Percentiles rank a stretch among this genome's conserved stretches.
Evolutionary conservation across 192 early-diverging fungal species (phyloP).

Genomic region (Coemansia sp.): DNA sequence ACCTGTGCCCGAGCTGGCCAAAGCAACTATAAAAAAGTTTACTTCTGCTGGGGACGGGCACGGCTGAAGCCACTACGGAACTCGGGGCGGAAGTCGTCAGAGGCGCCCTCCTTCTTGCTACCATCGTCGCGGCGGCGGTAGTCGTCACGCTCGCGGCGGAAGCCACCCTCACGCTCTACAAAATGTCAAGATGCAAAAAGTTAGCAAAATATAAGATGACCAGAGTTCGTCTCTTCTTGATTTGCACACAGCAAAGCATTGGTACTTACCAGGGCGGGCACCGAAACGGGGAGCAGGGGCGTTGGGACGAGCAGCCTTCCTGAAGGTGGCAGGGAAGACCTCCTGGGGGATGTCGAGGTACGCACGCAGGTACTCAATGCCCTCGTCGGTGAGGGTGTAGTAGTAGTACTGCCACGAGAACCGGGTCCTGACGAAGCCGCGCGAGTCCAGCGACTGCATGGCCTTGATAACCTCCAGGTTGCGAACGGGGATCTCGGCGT

Average conservation of each 20-base stretch:
- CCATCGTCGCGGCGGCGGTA: slow-evolving; percentile 78
- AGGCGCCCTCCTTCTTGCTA: slow-evolving; percentile 89
- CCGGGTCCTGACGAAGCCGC: slow-evolving; percentile 89
- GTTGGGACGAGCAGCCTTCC: slow-evolving; percentile 78
- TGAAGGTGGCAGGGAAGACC: slow-evolving; percentile 96
- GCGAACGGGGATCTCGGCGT: slow-evolving; percentile 94
- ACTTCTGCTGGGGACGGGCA: slow-evolving; percentile 57
- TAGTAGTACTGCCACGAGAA: slow-evolving; percentile 99
- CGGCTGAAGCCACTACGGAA: slow-evolving; percentile 95
- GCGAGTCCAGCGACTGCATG: slow-evolving; percentile 93
- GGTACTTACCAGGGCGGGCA: slow-evolving; percentile 62
- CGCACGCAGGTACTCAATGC: slow-evolving; percentile 96
- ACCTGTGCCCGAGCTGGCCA: slow-evolving; percentile 7
- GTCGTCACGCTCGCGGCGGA: slow-evolving; percentile 77
- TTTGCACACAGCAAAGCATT: slow-evolving; percentile 27
- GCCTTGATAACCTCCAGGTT: slow-evolving; percentile 99
- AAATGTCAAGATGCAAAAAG: slow-evolving; percentile 2
- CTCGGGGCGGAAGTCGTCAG: slow-evolving; percentile 93
- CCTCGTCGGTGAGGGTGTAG: slow-evolving; percentile 98
- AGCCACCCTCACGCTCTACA: slow-evolving; percentile 68
- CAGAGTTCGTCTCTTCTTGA: slow-evolving; percentile 11
- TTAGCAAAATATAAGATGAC: neutral
- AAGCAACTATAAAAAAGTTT: neutral
- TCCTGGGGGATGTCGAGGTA: slow-evolving; percentile 96
- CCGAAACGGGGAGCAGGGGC: slow-evolving; percentile 59